These are phyloP conservation scores for Kodamaea neixiangensis DNA, from an alignment of 805 yeast genomes.

Conservation along the genomic window DNA sequence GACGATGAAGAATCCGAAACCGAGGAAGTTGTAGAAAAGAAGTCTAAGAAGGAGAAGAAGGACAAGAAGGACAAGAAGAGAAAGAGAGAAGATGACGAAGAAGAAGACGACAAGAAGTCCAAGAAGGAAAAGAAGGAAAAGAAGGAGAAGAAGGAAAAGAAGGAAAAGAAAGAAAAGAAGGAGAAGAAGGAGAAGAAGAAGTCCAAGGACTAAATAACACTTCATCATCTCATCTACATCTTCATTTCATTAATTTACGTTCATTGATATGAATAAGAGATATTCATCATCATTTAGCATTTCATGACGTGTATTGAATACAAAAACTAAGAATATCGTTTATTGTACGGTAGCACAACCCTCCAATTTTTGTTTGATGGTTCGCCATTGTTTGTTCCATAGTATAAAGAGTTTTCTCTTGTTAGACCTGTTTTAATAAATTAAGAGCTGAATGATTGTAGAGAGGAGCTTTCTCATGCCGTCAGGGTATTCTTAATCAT, in stretches of 20 bases:
- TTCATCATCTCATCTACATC: neutral
- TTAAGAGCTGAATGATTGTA: neutral
- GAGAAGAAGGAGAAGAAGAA: slow-evolving; percentile 34
- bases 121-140: slow-evolving; percentile 51
- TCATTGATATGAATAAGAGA: slow-evolving; percentile 4
- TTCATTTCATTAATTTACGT: slow-evolving; percentile 3
- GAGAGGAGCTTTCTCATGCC: too few species aligned
- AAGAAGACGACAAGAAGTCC: slow-evolving; percentile 22
- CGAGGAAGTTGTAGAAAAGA: slow-evolving; percentile 34
- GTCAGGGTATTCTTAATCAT: too few species aligned
- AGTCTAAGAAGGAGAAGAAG: slow-evolving; percentile 52
- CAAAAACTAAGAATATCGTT: slow-evolving; percentile 4
- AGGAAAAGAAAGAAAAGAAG: slow-evolving; percentile 43
- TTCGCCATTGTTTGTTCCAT: slow-evolving; percentile 4
- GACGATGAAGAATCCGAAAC: slow-evolving; percentile 35
- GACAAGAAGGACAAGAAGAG: slow-evolving; percentile 35
- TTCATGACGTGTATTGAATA: slow-evolving; percentile 4
- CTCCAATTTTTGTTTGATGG: slow-evolving; percentile 1
- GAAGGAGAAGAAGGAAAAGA: slow-evolving; percentile 52
- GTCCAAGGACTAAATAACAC: slow-evolving; percentile 6
- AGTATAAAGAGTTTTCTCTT: slow-evolving; percentile 1
- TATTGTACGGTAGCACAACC: neutral
- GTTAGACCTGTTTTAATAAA: slow-evolving; percentile 4
- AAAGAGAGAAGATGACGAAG: slow-evolving; percentile 33
- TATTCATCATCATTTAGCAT: slow-evolving; percentile 4